phyloP scores from a whole-genome alignment of 2,329 filamentous ascomycete genomes.

The Fusarium sp. region DNA sequence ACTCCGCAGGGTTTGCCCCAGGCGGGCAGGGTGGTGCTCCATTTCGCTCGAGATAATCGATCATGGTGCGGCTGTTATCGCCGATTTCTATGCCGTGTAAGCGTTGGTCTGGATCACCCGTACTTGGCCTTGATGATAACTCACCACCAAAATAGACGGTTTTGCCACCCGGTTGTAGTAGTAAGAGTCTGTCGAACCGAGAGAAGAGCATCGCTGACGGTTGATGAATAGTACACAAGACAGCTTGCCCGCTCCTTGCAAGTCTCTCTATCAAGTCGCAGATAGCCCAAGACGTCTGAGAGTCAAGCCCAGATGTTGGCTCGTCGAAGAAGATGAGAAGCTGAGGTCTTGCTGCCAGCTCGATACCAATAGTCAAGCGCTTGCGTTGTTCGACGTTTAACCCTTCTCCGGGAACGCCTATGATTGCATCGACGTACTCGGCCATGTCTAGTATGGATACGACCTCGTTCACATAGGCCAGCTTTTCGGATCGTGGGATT shows the following conservation, averaged over 20 bases:
- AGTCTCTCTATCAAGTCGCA: slow-evolving; percentile 79
- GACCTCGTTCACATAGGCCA: slow-evolving; percentile 50
- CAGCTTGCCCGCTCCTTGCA: slow-evolving; percentile 61
- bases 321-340: slow-evolving; percentile 84
- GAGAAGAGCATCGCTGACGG: slow-evolving; percentile 62
- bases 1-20: slow-evolving; percentile 77
- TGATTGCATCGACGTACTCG: slow-evolving; percentile 79
- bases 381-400: slow-evolving; percentile 63
- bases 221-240: slow-evolving; percentile 65
- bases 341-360: slow-evolving; percentile 81
- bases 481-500: slow-evolving; percentile 56
- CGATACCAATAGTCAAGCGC: slow-evolving; percentile 82
- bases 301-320: slow-evolving; percentile 83
- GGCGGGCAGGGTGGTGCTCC: slow-evolving; percentile 69
- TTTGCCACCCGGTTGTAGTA: slow-evolving; percentile 69
- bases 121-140: background rate
- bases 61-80: slow-evolving; percentile 62
- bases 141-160: slow-evolving; percentile 74
- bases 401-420: slow-evolving; percentile 66
- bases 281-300: slow-evolving; percentile 83
- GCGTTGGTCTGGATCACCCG: slow-evolving; percentile 1
- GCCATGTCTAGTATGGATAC: slow-evolving; percentile 59
- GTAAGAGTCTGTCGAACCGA: slow-evolving; percentile 68
- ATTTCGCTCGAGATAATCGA: slow-evolving; percentile 73
- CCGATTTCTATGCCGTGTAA: slow-evolving; percentile 47